A percentile compares a stretch with the other conserved stretches of the same genome.
Conservation (phyloP, 164 flowering plant genomes). For the Sextonia rubra region DNA sequence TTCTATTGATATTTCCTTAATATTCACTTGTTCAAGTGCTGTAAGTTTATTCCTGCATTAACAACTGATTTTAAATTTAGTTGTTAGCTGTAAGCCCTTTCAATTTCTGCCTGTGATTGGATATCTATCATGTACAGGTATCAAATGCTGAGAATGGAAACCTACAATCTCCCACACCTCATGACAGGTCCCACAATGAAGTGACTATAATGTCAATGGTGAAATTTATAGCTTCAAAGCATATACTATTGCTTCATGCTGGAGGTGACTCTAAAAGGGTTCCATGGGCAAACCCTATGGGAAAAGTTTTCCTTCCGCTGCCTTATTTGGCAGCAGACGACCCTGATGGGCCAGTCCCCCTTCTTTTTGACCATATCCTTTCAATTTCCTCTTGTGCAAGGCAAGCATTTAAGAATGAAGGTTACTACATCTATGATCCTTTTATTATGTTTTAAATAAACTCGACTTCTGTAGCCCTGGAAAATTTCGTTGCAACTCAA, state of each 20-base stretch:
- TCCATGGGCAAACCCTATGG: constrained; percentile 99
- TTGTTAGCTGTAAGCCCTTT: constrained; percentile 3
- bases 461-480: constrained; percentile 1
- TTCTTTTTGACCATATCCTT: constrained; percentile 97
- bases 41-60: neutral
- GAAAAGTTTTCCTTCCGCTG: constrained; percentile 94
- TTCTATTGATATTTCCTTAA: neutral
- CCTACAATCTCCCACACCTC: constrained; percentile 24
- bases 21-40: neutral
- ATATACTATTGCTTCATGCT: constrained; percentile 92
- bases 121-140: constrained; percentile 39
- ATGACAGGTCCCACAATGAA: constrained; percentile 25
- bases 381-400: constrained; percentile 95
- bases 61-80: neutral
- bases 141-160: constrained; percentile 21
- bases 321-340: constrained; percentile 94
- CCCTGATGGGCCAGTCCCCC: constrained; percentile 96
- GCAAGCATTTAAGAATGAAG: constrained; percentile 79
- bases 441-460: constrained; percentile 10
- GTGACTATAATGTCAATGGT: constrained; percentile 21
- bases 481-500: constrained; percentile 1
- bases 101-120: constrained; percentile 6
- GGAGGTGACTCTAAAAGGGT: constrained; percentile 99
- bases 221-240: constrained; percentile 52
- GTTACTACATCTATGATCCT: constrained; percentile 32